Evolutionary conservation across 805 yeast genomes (phyloP).

Genomic region (Candida orba): DNA sequence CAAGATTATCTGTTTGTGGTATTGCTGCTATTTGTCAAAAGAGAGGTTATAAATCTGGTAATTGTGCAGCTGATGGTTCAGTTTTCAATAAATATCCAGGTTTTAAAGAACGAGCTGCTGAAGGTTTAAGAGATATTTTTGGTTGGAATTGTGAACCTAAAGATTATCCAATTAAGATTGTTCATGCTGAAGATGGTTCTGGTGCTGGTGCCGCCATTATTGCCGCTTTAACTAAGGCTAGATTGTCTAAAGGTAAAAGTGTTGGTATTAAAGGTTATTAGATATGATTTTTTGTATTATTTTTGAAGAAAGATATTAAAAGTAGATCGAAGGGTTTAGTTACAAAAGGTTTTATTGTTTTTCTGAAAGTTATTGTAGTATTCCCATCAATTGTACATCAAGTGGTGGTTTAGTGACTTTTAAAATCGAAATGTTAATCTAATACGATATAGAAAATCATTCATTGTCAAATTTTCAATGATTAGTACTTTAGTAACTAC

Average conservation of each 20-base stretch:
- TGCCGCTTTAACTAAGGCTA: constrained; percentile 86
- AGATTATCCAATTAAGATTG: constrained; percentile 72
- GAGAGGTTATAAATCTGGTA: constrained; percentile 68
- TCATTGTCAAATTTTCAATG: too few species aligned
- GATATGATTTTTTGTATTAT: too few species aligned
- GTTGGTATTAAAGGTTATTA: constrained; percentile 37
- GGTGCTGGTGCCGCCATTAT: constrained; percentile 99
- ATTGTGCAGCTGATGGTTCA: constrained; percentile 96
- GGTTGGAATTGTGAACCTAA: constrained; percentile 54
- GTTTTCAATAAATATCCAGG: constrained; percentile 92
- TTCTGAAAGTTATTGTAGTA: too few species aligned
- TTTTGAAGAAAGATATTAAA: too few species aligned
- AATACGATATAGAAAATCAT: too few species aligned
- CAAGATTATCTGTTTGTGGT: constrained; percentile 90
- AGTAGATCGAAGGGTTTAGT: too few species aligned
- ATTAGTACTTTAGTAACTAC: too few species aligned
- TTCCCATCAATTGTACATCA: too few species aligned
- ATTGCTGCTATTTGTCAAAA: constrained; percentile 89
- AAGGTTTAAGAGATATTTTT: constrained; percentile 81
- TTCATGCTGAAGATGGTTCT: constrained; percentile 93
- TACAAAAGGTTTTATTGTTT: too few species aligned
- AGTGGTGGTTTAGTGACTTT: too few species aligned
- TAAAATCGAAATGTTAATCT: too few species aligned
- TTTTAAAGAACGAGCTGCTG: constrained; percentile 83
- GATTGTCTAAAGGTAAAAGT: constrained; percentile 64